phyloP scores from a whole-genome alignment of 305 asterid genomes.

The Solanum hybrid region DNA sequence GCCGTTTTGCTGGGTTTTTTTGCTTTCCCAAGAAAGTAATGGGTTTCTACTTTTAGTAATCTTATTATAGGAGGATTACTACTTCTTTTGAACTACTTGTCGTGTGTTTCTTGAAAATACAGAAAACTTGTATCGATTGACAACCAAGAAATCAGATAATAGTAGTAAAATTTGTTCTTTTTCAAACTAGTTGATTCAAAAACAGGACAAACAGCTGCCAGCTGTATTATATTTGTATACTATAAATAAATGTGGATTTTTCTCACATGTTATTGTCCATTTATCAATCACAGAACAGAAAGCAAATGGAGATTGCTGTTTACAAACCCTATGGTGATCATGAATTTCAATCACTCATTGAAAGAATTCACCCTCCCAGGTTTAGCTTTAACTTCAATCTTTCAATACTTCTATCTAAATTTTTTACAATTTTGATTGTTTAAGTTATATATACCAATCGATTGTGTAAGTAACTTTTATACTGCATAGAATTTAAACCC shows the following conservation, averaged over 20 bases:
- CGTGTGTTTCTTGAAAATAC: neutral
- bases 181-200: neutral
- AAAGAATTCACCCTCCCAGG: constrained; percentile 90
- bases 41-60: neutral
- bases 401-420: neutral
- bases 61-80: neutral
- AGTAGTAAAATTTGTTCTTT: neutral
- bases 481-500: neutral
- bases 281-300: neutral
- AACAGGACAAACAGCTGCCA: neutral
- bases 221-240: neutral
- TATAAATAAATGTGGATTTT: neutral
- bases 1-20: neutral
- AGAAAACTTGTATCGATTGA: neutral
- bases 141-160: neutral
- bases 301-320: constrained; percentile 53
- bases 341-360: constrained; percentile 48
- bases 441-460: neutral
- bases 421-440: neutral
- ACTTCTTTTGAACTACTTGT: neutral
- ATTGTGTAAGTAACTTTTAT: neutral
- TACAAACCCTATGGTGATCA: constrained; percentile 52
- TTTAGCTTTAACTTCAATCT: neutral
- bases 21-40: neutral
- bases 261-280: neutral